Percentiles rank a stretch among this genome's conserved stretches.
phyloP scores from a whole-genome alignment of 306 rosid species.

The Clitoria ternatea region DNA sequence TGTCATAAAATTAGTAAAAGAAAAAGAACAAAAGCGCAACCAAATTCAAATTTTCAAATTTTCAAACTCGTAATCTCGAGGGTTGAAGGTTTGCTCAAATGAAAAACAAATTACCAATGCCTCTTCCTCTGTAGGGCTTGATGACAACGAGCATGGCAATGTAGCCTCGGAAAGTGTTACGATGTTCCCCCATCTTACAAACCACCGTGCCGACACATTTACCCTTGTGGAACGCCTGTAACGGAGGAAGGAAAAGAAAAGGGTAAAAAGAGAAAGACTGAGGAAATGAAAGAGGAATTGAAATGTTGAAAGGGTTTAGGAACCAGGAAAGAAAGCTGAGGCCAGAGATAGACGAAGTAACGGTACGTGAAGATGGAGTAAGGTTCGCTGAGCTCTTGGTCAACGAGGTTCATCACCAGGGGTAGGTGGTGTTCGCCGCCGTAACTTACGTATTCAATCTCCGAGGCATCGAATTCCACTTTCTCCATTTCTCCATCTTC shows the following conservation, averaged over 20 bases:
- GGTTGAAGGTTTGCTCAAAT: background rate
- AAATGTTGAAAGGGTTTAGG: background rate
- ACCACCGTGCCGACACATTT: slow-evolving; percentile 95
- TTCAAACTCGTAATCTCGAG: too few relatives aligned
- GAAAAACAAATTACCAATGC: slow-evolving; percentile 55
- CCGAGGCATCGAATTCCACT: slow-evolving; percentile 43
- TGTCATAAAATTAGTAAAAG: too few relatives aligned
- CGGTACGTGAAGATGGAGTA: slow-evolving; percentile 97
- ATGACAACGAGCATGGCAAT: slow-evolving; percentile 95
- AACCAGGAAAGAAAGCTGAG: slow-evolving; percentile 90
- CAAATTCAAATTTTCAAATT: too few relatives aligned
- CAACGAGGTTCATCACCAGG: slow-evolving; percentile 79
- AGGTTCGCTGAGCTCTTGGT: slow-evolving; percentile 95
- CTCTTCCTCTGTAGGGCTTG: slow-evolving; percentile 84
- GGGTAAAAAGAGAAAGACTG: background rate
- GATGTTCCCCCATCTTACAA: slow-evolving; percentile 97
- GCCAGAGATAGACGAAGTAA: slow-evolving; percentile 94
- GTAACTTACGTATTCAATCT: slow-evolving; percentile 76
- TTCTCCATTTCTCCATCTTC: slow-evolving; percentile 32
- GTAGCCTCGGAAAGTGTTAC: slow-evolving; percentile 82
- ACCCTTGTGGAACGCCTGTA: slow-evolving; percentile 81
- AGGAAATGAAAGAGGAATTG: background rate
- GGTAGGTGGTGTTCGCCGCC: slow-evolving; percentile 92
- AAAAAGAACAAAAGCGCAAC: too few relatives aligned
- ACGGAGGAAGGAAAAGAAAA: background rate